Evolutionary conservation across 805 yeast genomes (phyloP).

Genomic region (Ogataea methanolica): DNA sequence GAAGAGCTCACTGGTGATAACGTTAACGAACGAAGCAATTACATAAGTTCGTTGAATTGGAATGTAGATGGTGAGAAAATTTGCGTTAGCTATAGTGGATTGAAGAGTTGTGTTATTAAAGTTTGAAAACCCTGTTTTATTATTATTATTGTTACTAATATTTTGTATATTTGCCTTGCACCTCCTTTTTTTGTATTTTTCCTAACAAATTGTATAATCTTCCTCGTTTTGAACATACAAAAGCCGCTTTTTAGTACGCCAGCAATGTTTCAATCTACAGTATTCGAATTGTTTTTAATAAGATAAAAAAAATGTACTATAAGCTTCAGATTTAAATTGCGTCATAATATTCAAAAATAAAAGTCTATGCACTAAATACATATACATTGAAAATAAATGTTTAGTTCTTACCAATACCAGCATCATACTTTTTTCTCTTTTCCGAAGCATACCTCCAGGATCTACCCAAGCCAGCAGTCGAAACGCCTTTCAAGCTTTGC

Average conservation of each 20-base stretch:
- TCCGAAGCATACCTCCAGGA: conserved; percentile 73
- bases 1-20: conserved; percentile 4
- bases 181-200: too few species aligned
- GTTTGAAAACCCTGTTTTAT: neutral
- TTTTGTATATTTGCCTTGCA: neutral
- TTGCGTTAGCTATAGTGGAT: conserved; percentile 23
- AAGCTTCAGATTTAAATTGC: too few species aligned
- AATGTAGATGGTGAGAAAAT: conserved; percentile 19
- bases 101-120: conserved; percentile 24
- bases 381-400: too few species aligned
- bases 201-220: too few species aligned
- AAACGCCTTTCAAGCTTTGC: conserved; percentile 78
- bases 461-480: conserved; percentile 79
- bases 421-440: conserved; percentile 42
- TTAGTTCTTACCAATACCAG: neutral
- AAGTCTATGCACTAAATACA: too few species aligned
- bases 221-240: too few species aligned
- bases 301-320: too few species aligned
- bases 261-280: too few species aligned
- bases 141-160: conserved; percentile 2
- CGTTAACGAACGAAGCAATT: conserved; percentile 2
- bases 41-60: conserved; percentile 24
- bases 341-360: too few species aligned
- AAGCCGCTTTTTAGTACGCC: too few species aligned
- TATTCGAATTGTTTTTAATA: too few species aligned